These are phyloP conservation scores for Gracilaria domingensis DNA, from an alignment of 23 red algal genomes.

Conservation along the genomic window DNA sequence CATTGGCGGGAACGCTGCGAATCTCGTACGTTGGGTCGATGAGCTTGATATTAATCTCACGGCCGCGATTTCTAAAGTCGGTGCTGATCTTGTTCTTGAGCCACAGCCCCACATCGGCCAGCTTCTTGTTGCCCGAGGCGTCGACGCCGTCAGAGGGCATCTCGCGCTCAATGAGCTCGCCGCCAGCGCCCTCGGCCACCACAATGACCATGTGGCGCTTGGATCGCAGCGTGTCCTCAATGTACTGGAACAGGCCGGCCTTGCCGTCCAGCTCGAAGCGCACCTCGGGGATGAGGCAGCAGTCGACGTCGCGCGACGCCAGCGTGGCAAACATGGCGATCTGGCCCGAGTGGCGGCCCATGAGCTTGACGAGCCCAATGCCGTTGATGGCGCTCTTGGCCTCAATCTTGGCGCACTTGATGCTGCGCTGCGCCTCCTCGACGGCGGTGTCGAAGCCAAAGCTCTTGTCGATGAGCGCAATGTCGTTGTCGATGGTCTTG, in stretches of 20 bases:
- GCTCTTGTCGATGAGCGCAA: constrained; percentile 93
- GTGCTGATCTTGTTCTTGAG: constrained; percentile 75
- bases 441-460: constrained; percentile 99
- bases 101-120: constrained; percentile 90
- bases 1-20: constrained; percentile 89
- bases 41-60: constrained; percentile 93
- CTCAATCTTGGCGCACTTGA: constrained; percentile 95
- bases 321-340: constrained; percentile 97
- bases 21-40: constrained; percentile 97
- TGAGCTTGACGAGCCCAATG: constrained; percentile 94
- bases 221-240: constrained; percentile 69
- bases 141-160: constrained; percentile 19
- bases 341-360: constrained; percentile 94
- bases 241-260: constrained; percentile 86
- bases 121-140: constrained; percentile 91
- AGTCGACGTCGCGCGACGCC: constrained; percentile 93
- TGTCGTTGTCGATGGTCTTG: constrained; percentile 99
- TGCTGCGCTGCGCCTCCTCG: constrained; percentile 91
- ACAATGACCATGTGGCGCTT: constrained; percentile 94
- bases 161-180: constrained; percentile 69
- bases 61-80: constrained; percentile 49
- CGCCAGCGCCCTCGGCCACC: constrained; percentile 95
- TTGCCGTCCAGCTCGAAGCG: constrained; percentile 91
- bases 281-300: constrained; percentile 96
- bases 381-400: constrained; percentile 93